These are phyloP conservation scores for Starmerella stellata DNA, from an alignment of 805 yeast genomes.

Conservation along the genomic window DNA sequence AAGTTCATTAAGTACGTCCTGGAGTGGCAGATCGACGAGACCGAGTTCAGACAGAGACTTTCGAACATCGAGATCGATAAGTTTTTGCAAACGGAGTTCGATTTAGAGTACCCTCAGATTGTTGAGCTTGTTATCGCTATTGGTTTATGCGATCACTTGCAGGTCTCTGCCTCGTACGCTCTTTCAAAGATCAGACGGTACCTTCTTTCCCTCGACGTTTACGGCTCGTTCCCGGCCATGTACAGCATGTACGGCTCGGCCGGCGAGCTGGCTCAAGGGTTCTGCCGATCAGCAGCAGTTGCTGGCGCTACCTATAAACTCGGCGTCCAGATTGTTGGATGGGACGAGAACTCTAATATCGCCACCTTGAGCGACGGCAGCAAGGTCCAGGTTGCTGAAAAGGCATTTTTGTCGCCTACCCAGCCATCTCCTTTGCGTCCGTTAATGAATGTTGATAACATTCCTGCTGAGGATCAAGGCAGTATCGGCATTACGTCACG, in stretches of 20 bases:
- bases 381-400: slow-evolving; percentile 56
- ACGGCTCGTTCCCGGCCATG: slow-evolving; percentile 86
- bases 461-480: slow-evolving; percentile 3
- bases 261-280: slow-evolving; percentile 90
- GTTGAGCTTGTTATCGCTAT: slow-evolving; percentile 73
- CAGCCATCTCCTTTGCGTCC: slow-evolving; percentile 16
- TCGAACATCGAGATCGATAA: slow-evolving; percentile 37
- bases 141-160: slow-evolving; percentile 51
- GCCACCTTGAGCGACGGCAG: slow-evolving; percentile 54
- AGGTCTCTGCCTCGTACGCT: slow-evolving; percentile 54
- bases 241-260: slow-evolving; percentile 89
- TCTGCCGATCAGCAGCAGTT: slow-evolving; percentile 94
- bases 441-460: slow-evolving; percentile 8
- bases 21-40: slow-evolving; percentile 43
- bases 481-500: slow-evolving; percentile 41
- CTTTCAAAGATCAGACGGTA: slow-evolving; percentile 68
- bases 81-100: slow-evolving; percentile 48
- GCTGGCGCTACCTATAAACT: slow-evolving; percentile 90
- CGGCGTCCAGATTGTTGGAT: slow-evolving; percentile 44
- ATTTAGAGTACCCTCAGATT: slow-evolving; percentile 53
- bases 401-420: slow-evolving; percentile 51
- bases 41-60: slow-evolving; percentile 36
- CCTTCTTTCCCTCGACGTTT: slow-evolving; percentile 67
- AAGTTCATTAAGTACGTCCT: slow-evolving; percentile 76
- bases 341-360: slow-evolving; percentile 45